These are phyloP conservation scores for Perkinsus olseni DNA, from an alignment of 169 alveolate genomes.

Conservation along the genomic window DNA sequence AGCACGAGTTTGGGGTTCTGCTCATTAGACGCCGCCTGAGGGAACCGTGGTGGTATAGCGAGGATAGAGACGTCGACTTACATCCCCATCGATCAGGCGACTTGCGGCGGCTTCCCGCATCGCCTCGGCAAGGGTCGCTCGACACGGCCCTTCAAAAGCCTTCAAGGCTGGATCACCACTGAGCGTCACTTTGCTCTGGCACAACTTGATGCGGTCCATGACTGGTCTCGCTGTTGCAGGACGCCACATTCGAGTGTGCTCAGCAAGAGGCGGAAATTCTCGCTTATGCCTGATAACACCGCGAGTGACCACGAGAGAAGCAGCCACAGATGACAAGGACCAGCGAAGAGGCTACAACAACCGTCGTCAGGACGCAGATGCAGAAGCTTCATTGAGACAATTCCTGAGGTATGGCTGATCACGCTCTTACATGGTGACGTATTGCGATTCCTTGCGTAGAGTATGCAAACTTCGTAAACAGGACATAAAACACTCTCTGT, in stretches of 20 bases:
- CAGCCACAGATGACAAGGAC: too few relatives aligned
- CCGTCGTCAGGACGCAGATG: too few relatives aligned
- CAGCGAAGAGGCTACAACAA: too few relatives aligned
- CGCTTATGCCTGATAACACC: not conserved
- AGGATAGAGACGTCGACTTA: not conserved
- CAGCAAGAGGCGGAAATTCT: not conserved
- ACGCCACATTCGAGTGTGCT: conserved; percentile 1
- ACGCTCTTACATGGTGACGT: not conserved
- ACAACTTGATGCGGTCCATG: not conserved
- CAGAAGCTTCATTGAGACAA: too few relatives aligned
- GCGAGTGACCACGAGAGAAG: too few relatives aligned
- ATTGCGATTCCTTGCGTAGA: not conserved
- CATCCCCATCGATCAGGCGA: not conserved
- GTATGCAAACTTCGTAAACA: not conserved
- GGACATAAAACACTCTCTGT: not conserved
- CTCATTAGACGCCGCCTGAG: not conserved
- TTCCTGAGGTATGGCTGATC: not conserved
- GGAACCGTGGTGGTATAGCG: not conserved
- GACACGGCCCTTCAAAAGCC: not conserved
- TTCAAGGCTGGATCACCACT: not conserved
- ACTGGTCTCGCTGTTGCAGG: not conserved
- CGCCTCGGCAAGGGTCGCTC: not conserved
- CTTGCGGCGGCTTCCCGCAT: not conserved
- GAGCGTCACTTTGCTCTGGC: not conserved
- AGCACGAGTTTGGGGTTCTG: not conserved